Base-by-base conservation (phyloP, 306 rosid genomes). In the Acacia crassicarpa region DNA sequence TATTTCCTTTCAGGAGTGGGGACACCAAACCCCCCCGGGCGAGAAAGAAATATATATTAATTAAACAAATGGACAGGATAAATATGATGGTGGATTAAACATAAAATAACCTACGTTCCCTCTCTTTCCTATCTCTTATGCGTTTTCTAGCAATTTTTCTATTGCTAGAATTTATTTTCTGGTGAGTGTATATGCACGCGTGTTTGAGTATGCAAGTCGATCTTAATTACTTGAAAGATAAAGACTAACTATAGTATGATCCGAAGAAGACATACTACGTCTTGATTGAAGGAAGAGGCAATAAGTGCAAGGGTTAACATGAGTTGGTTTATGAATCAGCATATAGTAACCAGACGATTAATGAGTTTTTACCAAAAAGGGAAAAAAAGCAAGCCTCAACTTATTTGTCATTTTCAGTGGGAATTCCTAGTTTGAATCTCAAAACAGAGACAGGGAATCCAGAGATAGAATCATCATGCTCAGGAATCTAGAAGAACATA, bases 21-120 rank as follows among this genome's bases (percentile, higher is more conserved):
- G 67, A 72, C 76, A 54, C 33, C 51, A 63, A 44, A 38, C 6
- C 20, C 56, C 44, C 87, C 80, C 48, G n/a, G 46, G 62, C 67
- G 63, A 72, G 76, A 46, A 30, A 54, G 51, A 80, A 72, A 54
- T 65, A 58, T 22, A 56, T 45, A 10, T 45, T 10, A 10, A 71
- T 46, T 54, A 14, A 77, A 76, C 67, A 43, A 66, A 44, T 22
- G 48, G 4, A 35, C n/a, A 73, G 67, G 35, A 49, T 23, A 9
- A 35, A 9, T 49, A 30, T 72, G 17, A 70, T 44, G 40, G 23
- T 27, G 45, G 6, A 25, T 44, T n/a, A 16, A 44, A 16, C 27
- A 16, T 1, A 65, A 66, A 78, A 4, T 65, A 48, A 49, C 67
- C 35, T 67, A 20, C 43, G 51, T 70, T 79, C 45, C 76, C 68